Evolutionary conservation across 1,284 basidiomycete species (phyloP).

Genomic region (Gymnopus androsaceus): DNA sequence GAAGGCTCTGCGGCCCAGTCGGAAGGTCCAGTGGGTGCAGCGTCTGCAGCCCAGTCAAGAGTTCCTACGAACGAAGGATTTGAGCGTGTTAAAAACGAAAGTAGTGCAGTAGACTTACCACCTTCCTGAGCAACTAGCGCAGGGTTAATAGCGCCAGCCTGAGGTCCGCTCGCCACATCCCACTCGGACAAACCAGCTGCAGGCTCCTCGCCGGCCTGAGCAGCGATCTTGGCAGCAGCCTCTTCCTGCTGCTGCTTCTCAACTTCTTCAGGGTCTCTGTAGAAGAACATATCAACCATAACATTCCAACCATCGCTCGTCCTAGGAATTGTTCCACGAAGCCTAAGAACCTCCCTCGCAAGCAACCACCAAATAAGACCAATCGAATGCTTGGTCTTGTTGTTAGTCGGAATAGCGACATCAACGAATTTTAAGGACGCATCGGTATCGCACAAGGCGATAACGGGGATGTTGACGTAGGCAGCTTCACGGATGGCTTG

Average conservation of each 20-base stretch:
- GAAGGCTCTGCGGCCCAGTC: constrained; percentile 88
- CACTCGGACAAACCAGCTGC: constrained; percentile 66
- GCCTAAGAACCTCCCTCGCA: constrained; percentile 94
- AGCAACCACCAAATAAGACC: constrained; percentile 99
- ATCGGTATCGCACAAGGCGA: constrained; percentile 98
- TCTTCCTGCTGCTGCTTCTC: constrained; percentile 96
- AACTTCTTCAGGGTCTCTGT: constrained; percentile 98
- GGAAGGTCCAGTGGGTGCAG: constrained; percentile 50
- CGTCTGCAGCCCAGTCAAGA: constrained; percentile 85
- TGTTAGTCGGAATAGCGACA: constrained; percentile 98
- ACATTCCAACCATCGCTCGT: constrained; percentile 92
- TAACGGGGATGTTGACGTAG: constrained; percentile 99
- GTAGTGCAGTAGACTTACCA: constrained; percentile 45
- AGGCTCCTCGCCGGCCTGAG: constrained; percentile 59
- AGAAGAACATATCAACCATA: constrained; percentile 99
- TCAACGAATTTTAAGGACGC: constrained; percentile 97
- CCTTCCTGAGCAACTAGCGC: constrained; percentile 65
- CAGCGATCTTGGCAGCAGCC: constrained; percentile 77
- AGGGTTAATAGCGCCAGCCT: constrained; percentile 75
- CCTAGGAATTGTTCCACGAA: constrained; percentile 90
- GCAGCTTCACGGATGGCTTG: constrained; percentile 99
- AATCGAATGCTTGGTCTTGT: constrained; percentile 97
- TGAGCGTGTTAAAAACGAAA: neutral
- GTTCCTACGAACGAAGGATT: constrained; percentile 46
- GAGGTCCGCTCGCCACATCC: constrained; percentile 74